phyloP scores from a whole-genome alignment of 139 green algal species.

The Chlamydomonas sp. region DNA sequence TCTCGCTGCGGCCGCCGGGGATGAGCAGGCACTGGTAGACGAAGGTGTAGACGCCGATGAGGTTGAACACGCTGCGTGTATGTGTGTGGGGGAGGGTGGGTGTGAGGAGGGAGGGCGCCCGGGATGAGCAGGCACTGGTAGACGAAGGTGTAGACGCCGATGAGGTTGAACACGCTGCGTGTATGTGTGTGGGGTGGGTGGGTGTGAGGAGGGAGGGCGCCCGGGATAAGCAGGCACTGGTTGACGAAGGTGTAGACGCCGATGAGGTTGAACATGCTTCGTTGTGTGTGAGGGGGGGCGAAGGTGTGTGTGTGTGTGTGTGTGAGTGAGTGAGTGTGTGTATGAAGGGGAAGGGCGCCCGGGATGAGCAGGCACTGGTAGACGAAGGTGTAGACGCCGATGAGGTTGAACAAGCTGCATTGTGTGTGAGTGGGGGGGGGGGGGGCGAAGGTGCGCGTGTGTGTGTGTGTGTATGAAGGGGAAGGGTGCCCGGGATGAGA shows the following conservation, averaged over 20 bases:
- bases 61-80: constrained; percentile 59
- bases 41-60: constrained; percentile 76
- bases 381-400: constrained; percentile 74
- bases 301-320: too few species aligned
- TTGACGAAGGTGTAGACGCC: constrained; percentile 77
- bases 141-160: constrained; percentile 74
- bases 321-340: too few species aligned
- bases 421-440: too few species aligned
- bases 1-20: constrained; percentile 53
- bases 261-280: constrained; percentile 68
- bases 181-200: too few species aligned
- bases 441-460: too few species aligned
- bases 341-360: too few species aligned
- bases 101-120: too few species aligned
- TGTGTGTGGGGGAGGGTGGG: too few species aligned
- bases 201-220: too few species aligned
- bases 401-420: constrained; percentile 62
- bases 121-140: constrained; percentile 75
- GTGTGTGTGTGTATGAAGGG: too few species aligned
- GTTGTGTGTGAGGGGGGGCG: too few species aligned
- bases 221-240: constrained; percentile 65
- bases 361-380: constrained; percentile 75
- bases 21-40: constrained; percentile 74
- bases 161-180: constrained; percentile 63
- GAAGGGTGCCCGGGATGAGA: constrained; percentile 60